phyloP scores from a whole-genome alignment of 768 basidiomycete genomes.

The Russula sp. region DNA sequence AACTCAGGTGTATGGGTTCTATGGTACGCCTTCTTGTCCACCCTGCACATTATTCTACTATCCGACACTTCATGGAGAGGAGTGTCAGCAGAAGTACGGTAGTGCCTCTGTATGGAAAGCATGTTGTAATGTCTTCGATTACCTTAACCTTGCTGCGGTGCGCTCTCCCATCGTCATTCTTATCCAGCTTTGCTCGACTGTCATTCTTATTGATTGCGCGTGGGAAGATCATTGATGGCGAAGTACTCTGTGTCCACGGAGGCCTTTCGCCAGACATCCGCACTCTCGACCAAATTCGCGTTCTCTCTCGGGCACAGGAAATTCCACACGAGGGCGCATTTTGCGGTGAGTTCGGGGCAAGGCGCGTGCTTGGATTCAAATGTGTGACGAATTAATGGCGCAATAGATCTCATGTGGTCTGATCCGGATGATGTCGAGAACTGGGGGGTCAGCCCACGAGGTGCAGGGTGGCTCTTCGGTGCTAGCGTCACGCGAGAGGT shows the following conservation, averaged over 20 bases:
- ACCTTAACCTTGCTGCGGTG: slow-evolving; percentile 90
- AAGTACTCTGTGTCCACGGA: slow-evolving; percentile 91
- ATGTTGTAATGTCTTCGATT: slow-evolving; percentile 96
- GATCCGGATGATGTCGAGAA: slow-evolving; percentile 94
- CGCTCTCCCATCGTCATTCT: slow-evolving; percentile 32
- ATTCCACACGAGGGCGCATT: slow-evolving; percentile 99
- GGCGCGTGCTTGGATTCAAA: neutral
- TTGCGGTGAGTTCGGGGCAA: slow-evolving; percentile 56
- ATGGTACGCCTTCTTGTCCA: slow-evolving; percentile 53
- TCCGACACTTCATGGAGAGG: slow-evolving; percentile 51
- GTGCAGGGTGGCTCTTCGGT: slow-evolving; percentile 95
- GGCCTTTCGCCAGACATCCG: slow-evolving; percentile 95
- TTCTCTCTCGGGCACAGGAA: slow-evolving; percentile 91
- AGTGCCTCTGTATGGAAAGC: slow-evolving; percentile 95
- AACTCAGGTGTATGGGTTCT: slow-evolving; percentile 98
- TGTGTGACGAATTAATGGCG: neutral
- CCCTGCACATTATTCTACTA: slow-evolving; percentile 3
- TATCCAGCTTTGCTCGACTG: neutral
- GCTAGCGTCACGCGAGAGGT: slow-evolving; percentile 83
- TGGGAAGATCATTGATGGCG: slow-evolving; percentile 88
- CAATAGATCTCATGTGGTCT: slow-evolving; percentile 93
- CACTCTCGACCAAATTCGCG: slow-evolving; percentile 91
- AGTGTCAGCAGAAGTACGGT: slow-evolving; percentile 98
- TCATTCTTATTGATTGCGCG: neutral
- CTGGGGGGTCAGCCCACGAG: slow-evolving; percentile 95